Percentiles rank a stretch among this genome's conserved stretches.
Evolutionary conservation across 176 grass and related monocot species (phyloP).

Genomic region (Carex cristatella): DNA sequence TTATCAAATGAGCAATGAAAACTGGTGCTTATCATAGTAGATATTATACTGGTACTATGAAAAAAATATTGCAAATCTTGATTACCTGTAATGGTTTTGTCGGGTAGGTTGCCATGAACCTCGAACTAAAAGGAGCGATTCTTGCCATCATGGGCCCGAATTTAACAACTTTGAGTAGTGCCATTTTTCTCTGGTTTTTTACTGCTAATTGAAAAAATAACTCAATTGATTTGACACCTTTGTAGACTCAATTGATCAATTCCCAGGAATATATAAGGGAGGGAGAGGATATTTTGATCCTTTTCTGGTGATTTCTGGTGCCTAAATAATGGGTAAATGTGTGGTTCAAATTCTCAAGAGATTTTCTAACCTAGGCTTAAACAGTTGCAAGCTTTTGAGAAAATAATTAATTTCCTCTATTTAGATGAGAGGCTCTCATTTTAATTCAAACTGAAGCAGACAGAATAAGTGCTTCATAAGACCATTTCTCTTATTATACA

Average conservation of each 20-base stretch:
- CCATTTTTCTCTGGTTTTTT: conserved; percentile 12
- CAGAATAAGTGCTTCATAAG: background rate
- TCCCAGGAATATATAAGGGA: background rate
- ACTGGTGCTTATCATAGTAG: background rate
- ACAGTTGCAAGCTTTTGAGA: background rate
- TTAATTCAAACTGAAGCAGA: background rate
- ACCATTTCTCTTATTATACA: background rate
- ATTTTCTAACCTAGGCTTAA: conserved; percentile 9
- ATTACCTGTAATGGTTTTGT: conserved; percentile 13
- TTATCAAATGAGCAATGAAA: background rate
- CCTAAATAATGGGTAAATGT: background rate
- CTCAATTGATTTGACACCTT: background rate
- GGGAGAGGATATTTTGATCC: background rate
- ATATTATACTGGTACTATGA: background rate
- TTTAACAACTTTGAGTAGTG: conserved; percentile 12
- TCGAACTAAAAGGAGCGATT: conserved; percentile 8
- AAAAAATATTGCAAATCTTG: background rate
- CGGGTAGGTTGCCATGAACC: background rate
- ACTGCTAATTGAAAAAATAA: background rate
- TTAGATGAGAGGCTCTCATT: conserved; percentile 18
- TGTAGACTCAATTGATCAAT: background rate
- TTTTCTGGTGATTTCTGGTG: background rate
- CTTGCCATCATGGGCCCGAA: conserved; percentile 4
- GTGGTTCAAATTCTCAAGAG: background rate
- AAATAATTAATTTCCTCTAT: background rate